Evolutionary conservation across 2,329 filamentous ascomycete genomes (phyloP).

Genomic region (Pseudogymnoascus sp.): DNA sequence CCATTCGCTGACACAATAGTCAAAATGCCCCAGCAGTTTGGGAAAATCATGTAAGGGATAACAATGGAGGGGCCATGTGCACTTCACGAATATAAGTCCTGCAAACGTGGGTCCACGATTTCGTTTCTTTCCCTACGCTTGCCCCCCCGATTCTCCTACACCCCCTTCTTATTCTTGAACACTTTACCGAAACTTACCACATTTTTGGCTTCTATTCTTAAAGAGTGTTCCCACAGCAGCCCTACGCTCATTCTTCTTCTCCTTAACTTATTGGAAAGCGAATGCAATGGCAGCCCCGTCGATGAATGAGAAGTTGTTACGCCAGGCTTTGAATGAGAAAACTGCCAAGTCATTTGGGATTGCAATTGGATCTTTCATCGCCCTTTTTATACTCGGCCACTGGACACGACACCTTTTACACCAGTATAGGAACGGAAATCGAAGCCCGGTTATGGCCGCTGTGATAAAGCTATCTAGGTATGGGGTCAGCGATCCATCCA

Average conservation of each 20-base stretch:
- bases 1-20: background rate
- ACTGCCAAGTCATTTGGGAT: conserved; percentile 14
- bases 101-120: background rate
- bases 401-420: conserved; percentile 11
- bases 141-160: background rate
- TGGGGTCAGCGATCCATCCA: conserved; percentile 9
- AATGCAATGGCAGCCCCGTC: background rate
- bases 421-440: background rate
- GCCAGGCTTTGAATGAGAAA: conserved; percentile 2
- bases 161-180: background rate
- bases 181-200: background rate
- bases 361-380: conserved; percentile 14
- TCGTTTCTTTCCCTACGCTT: background rate
- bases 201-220: background rate
- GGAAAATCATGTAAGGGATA: background rate
- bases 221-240: background rate
- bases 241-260: background rate
- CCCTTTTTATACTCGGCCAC: conserved; percentile 14
- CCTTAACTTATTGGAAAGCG: background rate
- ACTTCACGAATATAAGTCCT: background rate
- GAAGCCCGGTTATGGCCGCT: background rate
- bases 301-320: background rate
- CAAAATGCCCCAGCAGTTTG: background rate
- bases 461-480: background rate
- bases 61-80: background rate